Conservation (phyloP, 129 eudicot genomes). For the Chrysanthemum seticuspe region DNA sequence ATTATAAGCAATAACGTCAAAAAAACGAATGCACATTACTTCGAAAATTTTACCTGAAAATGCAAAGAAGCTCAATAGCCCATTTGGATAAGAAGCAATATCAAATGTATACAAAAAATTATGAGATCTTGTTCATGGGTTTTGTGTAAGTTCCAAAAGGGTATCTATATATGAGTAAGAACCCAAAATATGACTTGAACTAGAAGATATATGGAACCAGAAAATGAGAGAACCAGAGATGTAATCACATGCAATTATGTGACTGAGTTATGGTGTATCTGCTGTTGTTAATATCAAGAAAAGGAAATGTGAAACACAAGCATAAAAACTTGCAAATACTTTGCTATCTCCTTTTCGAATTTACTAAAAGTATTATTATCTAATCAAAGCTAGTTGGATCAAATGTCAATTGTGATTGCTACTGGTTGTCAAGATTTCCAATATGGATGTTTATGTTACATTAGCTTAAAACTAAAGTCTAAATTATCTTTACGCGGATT, state of each 20-base stretch:
- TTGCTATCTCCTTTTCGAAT: not conserved
- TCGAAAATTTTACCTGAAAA: not conserved
- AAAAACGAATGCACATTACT: not conserved
- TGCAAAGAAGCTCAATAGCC: constrained; percentile 4
- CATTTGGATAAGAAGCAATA: constrained; percentile 27
- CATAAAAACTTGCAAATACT: constrained; percentile 28
- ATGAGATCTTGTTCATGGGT: not conserved
- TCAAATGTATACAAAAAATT: constrained; percentile 9
- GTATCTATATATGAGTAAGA: constrained; percentile 22
- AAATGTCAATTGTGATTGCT: constrained; percentile 24
- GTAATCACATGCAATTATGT: constrained; percentile 51
- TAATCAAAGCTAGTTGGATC: constrained; percentile 29
- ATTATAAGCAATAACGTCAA: not conserved
- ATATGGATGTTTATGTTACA: not conserved
- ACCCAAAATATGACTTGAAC: not conserved
- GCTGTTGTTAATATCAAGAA: not conserved
- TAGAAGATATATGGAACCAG: not conserved
- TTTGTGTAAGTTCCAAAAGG: constrained; percentile 18
- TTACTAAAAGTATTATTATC: not conserved
- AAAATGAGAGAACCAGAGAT: constrained; percentile 26
- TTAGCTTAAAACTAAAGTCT: not conserved
- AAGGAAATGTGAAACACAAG: constrained; percentile 47
- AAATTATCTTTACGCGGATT: constrained; percentile 2
- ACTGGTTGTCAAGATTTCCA: constrained; percentile 9
- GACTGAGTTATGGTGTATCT: constrained; percentile 30